Base-by-base conservation (phyloP, 2,329 filamentous ascomycete genomes). In the Aspergillus awamori region DNA sequence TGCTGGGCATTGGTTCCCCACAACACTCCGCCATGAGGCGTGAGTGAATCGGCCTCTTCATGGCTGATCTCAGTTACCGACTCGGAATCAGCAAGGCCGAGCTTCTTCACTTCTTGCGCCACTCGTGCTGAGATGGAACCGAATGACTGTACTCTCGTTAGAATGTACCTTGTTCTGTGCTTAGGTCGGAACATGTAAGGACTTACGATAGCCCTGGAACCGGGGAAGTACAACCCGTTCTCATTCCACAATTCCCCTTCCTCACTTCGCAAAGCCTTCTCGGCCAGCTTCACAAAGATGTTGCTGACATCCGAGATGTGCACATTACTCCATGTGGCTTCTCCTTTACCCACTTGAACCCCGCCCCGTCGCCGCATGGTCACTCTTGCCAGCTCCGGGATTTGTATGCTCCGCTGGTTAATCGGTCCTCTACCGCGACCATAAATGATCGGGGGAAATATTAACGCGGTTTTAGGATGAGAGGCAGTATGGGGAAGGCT, bases 391-490 rank as follows among this genome's bases (percentile, higher is more conserved):
- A 86, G 68, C 38, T 73, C 67, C 0, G 82, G 81, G 1, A 84
- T 75, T 67, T 86, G 83, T 15, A 82, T 75, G 64, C 81, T 84
- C 61, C 81, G 76, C 60, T 73, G 77, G 69, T 85, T 86, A 41
- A 77, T 74, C 0, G 80, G 73, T 0, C 84, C 84, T 28, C 79
- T 72, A 8, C 84, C 83, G 3, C 63, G 63, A 30, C 83, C 84
- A 69, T 86, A 86, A 64, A 90, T 89, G 4, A 82, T 84, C 0
- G 87, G 86, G 8, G 87, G 86, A 63, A 84, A 88, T 2, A 90
- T 80, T 28, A 90, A 82, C 10, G 83, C 86, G 0, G 85, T 86
- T 68, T 84, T 85, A 2, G 73, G 73, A 3, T 78, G 74, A 51
- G 74, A 70, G 2, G 73, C 11, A 11, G 33, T 72, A 5, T 74